A percentile compares a stretch with the other conserved stretches of the same genome.
These are phyloP conservation scores for Pneumocystis canis DNA, from an alignment of 1,139 yeast species.

Conservation along the genomic window DNA sequence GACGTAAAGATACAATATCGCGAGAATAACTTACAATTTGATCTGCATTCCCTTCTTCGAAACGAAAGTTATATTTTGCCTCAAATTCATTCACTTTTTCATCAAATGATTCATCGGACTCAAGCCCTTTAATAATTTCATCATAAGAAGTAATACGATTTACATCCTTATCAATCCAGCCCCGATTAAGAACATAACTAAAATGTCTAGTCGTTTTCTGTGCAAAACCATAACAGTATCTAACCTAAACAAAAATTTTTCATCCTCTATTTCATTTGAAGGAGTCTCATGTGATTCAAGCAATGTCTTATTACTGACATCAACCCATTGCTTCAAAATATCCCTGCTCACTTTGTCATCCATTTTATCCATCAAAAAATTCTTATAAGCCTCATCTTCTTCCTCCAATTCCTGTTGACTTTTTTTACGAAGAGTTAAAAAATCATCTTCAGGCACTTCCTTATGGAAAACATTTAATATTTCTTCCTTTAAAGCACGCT, in stretches of 20 bases:
- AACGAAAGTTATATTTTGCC: slow-evolving; percentile 84
- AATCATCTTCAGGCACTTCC: slow-evolving; percentile 37
- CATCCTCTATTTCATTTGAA: slow-evolving; percentile 5
- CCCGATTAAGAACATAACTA: slow-evolving; percentile 7
- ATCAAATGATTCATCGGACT: slow-evolving; percentile 78
- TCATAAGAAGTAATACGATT: slow-evolving; percentile 24
- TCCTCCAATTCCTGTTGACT: slow-evolving; percentile 31
- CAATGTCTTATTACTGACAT: slow-evolving; percentile 3
- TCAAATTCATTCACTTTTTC: slow-evolving; percentile 86
- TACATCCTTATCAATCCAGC: slow-evolving; percentile 13
- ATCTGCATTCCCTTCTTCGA: slow-evolving; percentile 67
- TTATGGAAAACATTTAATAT: slow-evolving; percentile 57
- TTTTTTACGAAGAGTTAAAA: slow-evolving; percentile 37
- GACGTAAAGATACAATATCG: slow-evolving; percentile 65
- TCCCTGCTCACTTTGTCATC: slow-evolving; percentile 39
- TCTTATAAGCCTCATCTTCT: slow-evolving; percentile 14
- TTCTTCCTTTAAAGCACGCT: slow-evolving; percentile 24
- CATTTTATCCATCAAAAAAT: slow-evolving; percentile 9
- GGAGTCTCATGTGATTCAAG: neutral
- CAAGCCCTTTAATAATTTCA: slow-evolving; percentile 32
- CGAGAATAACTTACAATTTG: slow-evolving; percentile 96
- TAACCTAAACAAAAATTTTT: slow-evolving; percentile 10
- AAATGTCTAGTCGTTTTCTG: neutral
- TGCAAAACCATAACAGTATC: slow-evolving; percentile 4
- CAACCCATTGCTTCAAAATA: slow-evolving; percentile 59